A percentile compares a stretch with the other conserved stretches of the same genome.
phyloP scores from a whole-genome alignment of 1,284 basidiomycete species.

The Sporisorium graminicola region DNA sequence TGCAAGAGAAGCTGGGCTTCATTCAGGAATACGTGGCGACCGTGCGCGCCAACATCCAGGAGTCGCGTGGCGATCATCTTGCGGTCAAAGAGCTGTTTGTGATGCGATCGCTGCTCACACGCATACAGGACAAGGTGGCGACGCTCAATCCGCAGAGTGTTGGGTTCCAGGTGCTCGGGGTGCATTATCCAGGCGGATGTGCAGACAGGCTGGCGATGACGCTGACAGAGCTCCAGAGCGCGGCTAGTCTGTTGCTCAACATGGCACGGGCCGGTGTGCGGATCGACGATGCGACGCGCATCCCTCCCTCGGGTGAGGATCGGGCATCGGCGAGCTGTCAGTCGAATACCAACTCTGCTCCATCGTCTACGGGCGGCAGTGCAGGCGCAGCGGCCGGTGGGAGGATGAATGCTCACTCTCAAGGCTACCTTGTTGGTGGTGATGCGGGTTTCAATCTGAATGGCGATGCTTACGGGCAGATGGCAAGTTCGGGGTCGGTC shows the following conservation, averaged over 20 bases:
- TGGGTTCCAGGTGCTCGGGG: slow-evolving; percentile 39
- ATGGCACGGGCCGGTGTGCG: slow-evolving; percentile 47
- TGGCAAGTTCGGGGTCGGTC: not conserved
- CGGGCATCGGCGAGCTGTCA: slow-evolving; percentile 12
- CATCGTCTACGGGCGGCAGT: slow-evolving; percentile 7
- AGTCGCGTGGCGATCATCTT: slow-evolving; percentile 47
- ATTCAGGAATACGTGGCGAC: slow-evolving; percentile 46
- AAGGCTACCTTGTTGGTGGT: slow-evolving; percentile 5
- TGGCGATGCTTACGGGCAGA: not conserved
- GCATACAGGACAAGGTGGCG: slow-evolving; percentile 42
- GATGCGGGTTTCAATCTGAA: not conserved
- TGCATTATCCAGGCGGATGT: slow-evolving; percentile 41
- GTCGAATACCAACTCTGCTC: slow-evolving; percentile 22
- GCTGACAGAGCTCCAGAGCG: slow-evolving; percentile 41
- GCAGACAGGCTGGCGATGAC: slow-evolving; percentile 42
- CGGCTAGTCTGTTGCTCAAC: slow-evolving; percentile 41
- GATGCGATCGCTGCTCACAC: slow-evolving; percentile 47
- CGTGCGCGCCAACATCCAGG: slow-evolving; percentile 43
- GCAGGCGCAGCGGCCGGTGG: not conserved
- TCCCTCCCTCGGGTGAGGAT: slow-evolving; percentile 33
- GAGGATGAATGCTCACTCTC: slow-evolving; percentile 6
- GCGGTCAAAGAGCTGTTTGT: slow-evolving; percentile 48
- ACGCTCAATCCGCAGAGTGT: slow-evolving; percentile 44
- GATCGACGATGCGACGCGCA: slow-evolving; percentile 40
- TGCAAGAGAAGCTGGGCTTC: slow-evolving; percentile 43